A percentile compares a stretch with the other conserved stretches of the same genome.
phyloP scores from a whole-genome alignment of 768 basidiomycete genomes.

The Leccinum subgranulosum region DNA sequence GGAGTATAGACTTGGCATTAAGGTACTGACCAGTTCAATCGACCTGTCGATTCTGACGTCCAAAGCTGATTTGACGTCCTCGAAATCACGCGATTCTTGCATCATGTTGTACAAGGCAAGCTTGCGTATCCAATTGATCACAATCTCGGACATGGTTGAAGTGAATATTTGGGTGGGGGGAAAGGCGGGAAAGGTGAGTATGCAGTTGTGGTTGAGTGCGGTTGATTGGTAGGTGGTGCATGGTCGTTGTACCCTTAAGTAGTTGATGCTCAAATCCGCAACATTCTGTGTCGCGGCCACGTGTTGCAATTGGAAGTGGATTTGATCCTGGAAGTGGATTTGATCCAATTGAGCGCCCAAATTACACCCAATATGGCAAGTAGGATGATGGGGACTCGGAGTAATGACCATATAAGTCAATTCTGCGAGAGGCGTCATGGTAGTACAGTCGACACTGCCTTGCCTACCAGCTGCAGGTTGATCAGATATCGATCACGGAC shows the following conservation, averaged over 20 bases:
- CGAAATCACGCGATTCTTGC: conserved; percentile 16
- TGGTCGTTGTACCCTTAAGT: neutral
- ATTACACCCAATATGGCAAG: neutral
- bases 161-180: conserved; percentile 5
- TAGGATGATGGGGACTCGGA: conserved; percentile 8
- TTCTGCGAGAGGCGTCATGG: too few species aligned
- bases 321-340: too few species aligned
- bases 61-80: conserved; percentile 17
- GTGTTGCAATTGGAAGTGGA: too few species aligned
- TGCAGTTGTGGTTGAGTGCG: neutral
- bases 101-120: conserved; percentile 19
- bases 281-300: neutral
- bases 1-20: too few species aligned
- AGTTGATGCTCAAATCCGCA: neutral
- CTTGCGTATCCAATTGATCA: neutral
- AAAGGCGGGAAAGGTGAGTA: neutral
- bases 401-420: neutral
- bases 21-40: conserved; percentile 21
- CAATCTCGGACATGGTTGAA: neutral
- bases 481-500: neutral
- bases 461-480: too few species aligned
- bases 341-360: too few species aligned
- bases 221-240: neutral
- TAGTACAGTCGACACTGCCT: too few species aligned
- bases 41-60: conserved; percentile 19